These are phyloP conservation scores for Suillus discolor DNA, from an alignment of 768 basidiomycete genomes.

Conservation along the genomic window DNA sequence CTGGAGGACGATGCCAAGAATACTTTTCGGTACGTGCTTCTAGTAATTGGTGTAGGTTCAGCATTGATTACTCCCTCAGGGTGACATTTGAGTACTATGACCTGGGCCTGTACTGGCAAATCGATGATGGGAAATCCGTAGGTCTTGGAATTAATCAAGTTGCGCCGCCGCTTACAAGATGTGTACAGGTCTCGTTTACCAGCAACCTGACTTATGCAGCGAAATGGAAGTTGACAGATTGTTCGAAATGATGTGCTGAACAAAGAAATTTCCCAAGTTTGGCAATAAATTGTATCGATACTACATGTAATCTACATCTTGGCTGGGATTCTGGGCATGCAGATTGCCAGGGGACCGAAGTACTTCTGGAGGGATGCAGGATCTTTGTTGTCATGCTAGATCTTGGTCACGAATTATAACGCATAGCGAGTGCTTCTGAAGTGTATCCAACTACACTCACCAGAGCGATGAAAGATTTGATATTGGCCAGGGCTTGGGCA, in stretches of 20 bases:
- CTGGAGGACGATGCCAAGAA: background rate
- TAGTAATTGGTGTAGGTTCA: background rate
- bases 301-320: background rate
- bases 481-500: conserved; percentile 60
- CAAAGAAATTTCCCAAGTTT: background rate
- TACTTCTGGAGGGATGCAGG: background rate
- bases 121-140: background rate
- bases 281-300: background rate
- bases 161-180: background rate
- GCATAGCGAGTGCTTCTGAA: background rate
- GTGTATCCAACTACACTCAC: background rate
- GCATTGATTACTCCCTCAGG: background rate
- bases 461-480: background rate
- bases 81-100: background rate
- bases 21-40: background rate
- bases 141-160: background rate
- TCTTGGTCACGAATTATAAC: background rate
- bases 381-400: background rate
- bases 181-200: background rate
- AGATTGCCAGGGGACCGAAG: background rate
- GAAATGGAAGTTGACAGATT: background rate
- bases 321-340: background rate
- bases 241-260: background rate
- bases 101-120: background rate
- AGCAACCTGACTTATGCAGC: background rate